Evolutionary conservation across 2,329 filamentous ascomycete genomes (phyloP), one percentile per base, ranked within the genome.

Genomic region (Cladosporium sp.): DNA sequence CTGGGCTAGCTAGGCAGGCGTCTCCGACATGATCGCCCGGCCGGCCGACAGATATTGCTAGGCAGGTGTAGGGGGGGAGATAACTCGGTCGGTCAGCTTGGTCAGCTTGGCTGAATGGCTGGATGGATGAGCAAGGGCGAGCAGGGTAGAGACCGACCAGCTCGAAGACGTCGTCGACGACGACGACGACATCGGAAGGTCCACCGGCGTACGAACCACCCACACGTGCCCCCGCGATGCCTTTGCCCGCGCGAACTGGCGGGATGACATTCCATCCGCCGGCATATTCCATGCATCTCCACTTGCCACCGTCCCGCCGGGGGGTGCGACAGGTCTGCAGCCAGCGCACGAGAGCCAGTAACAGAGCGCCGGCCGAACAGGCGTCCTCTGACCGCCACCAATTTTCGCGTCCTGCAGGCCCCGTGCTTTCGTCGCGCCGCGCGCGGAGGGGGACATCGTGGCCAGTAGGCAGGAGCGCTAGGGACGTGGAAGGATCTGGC

Each of bases 1-100:
- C 14, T 22, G 32, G 14, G 16, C 33, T 46, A 28, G 46, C 38
- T 43, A 22, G 46, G 43, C 46, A 50, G 38, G 46, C 46, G 22
- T 50, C 38, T 16, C 18, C 46, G 32, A 32, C 38, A 50, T 43
- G 46, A 50, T 50, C 46, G 11, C 11, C 46, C 37, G 38, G 31
- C 38, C 38, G 46, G 31, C 11, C 28, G 10, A 28, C 28, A 50
- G 38, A 50, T 50, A 37, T 14, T 37, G 34, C 11, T 37, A 13
- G 6, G 35, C 35, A 37, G 8, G 35, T 34, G 33, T 34, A 9
- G 33, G 6, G 35, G 11, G 35, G 6, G 35, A 37, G 35, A 11
- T 37, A 11, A 37, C 35, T 6, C 11, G 14, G 9, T 37, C 14
- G 35, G 9, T 18, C 16, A 18, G 16, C 16, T 18, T 18, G 16